Base-by-base conservation (phyloP, 306 rosid species). In the Psophocarpus tetragonolobus region DNA sequence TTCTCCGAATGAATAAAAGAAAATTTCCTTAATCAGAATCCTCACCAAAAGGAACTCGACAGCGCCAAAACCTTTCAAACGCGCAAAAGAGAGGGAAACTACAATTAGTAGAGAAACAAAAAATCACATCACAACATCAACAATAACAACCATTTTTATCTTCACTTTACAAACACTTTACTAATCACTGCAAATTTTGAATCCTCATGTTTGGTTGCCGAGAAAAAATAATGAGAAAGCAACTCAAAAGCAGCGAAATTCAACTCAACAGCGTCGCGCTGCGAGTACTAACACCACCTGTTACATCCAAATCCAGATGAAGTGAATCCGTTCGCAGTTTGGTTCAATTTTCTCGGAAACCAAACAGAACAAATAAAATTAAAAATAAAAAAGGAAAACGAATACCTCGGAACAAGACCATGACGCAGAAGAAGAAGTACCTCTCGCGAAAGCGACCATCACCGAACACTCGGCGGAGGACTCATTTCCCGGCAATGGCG, bases 31-130 rank as follows among this genome's bases (percentile, higher is more conserved):
- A 83, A 58, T 88, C 92, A 91, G 90, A 83, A 91, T 83, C 88
- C 97, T 95, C 99, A 95, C 99, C 99, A 88, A 89, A 88, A 91
- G 81, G 90, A 87, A 88, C 75, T 81, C 71, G 88, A 87, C 77
- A 83, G 89, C 88, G 89, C 87, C 97, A 89, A 86, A 86, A 89
- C 97, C 97, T 92, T 88, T 69, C 72, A 84, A 86, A 82, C 35
- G 62, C 74, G 75, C 32, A 77, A 83, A 41, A 87, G 82, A 85
- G 83, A 78, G 67, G 75, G 61, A 85, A 88, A 88, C 33, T 68
- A 76, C 35, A 78, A 88, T 87, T 85, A 90, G 92, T 85, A 84
- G 54, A 70, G 17, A 62, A 32, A 62, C 41, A 62, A 0, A 27
- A 56, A 13, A 58, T 68, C 60, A 10, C n/a, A 18, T 68, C 75